phyloP scores from a whole-genome alignment of 495 filamentous ascomycete genomes.

The Talaromyces trachyspermus region DNA sequence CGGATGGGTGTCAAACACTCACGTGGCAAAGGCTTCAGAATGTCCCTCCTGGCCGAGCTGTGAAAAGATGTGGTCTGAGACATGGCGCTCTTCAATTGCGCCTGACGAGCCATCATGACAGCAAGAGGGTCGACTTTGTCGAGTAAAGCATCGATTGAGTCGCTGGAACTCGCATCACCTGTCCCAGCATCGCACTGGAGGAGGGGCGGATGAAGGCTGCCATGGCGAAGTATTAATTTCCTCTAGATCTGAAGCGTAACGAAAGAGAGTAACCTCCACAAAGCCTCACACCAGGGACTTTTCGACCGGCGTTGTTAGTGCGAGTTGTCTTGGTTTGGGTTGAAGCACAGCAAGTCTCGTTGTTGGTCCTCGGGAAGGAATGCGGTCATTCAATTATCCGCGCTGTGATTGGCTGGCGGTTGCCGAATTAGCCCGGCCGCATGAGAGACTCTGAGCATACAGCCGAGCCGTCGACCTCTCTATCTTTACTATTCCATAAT shows the following conservation, averaged over 20 bases:
- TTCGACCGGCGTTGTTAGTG: constrained; percentile 6
- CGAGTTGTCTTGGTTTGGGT: constrained; percentile 6
- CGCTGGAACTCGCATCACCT: constrained; percentile 1
- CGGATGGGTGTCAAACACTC: no score
- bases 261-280: not conserved
- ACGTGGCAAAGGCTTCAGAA: constrained; percentile 66
- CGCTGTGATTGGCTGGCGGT: constrained; percentile 34
- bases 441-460: constrained; percentile 6
- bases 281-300: no score
- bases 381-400: constrained; percentile 35
- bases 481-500: not conserved
- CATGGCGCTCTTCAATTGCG: not conserved
- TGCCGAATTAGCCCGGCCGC: constrained; percentile 37
- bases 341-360: constrained; percentile 33
- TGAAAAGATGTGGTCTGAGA: constrained; percentile 62
- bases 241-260: not conserved
- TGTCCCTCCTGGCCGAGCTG: constrained; percentile 55
- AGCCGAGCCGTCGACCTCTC: not conserved
- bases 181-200: constrained; percentile 9
- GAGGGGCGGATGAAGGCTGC: constrained; percentile 36
- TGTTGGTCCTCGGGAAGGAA: constrained; percentile 37
- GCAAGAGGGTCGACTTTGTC: constrained; percentile 19
- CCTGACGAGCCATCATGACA: constrained; percentile 28
- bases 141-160: not conserved
- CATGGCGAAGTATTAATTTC: constrained; percentile 27